phyloP scores from a whole-genome alignment of 2,329 filamentous ascomycete genomes.

The Exophiala viscosa region DNA sequence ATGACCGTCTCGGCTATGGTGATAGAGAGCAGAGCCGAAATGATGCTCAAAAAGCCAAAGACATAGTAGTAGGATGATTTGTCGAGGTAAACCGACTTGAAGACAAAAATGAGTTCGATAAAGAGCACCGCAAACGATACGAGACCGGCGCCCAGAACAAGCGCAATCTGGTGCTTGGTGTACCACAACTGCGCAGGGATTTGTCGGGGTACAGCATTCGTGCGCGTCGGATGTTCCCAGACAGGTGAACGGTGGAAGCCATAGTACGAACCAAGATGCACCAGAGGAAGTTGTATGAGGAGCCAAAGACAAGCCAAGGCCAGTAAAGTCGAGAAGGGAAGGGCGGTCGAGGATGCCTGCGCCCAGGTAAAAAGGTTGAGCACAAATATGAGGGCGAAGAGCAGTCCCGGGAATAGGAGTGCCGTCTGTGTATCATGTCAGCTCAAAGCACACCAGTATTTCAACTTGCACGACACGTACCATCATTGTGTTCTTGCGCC shows the following conservation, averaged over 20 bases:
- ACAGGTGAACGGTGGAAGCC: constrained; percentile 64
- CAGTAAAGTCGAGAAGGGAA: constrained; percentile 75
- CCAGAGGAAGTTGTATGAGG: constrained; percentile 78
- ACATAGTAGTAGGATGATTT: constrained; percentile 91
- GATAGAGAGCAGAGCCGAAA: constrained; percentile 67
- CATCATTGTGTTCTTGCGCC: constrained; percentile 70
- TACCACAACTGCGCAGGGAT: constrained; percentile 76
- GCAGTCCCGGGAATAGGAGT: constrained; percentile 71
- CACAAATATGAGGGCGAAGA: constrained; percentile 71
- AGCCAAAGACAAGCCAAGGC: constrained; percentile 74
- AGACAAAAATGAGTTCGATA: constrained; percentile 81
- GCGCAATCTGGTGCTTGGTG: constrained; percentile 59
- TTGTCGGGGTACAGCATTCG: constrained; percentile 66
- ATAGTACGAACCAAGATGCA: constrained; percentile 75
- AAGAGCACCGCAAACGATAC: constrained; percentile 85
- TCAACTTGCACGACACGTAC: constrained; percentile 32
- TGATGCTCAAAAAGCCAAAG: constrained; percentile 77
- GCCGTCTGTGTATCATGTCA: constrained; percentile 53
- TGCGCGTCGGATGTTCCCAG: constrained; percentile 81
- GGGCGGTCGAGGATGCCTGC: constrained; percentile 80
- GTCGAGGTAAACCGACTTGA: constrained; percentile 84
- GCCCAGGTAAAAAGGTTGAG: constrained; percentile 89
- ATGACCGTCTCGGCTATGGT: constrained; percentile 80
- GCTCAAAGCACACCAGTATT: not conserved
- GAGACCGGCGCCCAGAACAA: constrained; percentile 63